Base-by-base conservation (phyloP, 371 early-diverging fungal genomes). In the Apophysomyces elegans region DNA sequence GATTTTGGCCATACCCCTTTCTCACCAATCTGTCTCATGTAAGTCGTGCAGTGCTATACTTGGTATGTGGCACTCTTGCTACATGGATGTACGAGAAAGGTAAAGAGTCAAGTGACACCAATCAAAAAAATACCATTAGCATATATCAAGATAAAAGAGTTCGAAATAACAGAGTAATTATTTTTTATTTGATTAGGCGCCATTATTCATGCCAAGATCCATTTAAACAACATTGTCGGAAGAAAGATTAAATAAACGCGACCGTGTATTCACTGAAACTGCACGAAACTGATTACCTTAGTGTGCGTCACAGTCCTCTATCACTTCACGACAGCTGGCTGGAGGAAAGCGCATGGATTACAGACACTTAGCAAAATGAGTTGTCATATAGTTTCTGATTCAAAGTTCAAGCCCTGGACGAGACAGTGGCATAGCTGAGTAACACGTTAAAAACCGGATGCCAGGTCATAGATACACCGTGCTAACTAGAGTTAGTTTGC, bases 1-100 rank as follows among this genome's bases (percentile, higher is more conserved):
- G 67, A 8, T 70, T 68, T 46, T 74, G 69, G 66, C 63, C 64
- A 1, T 74, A 74, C 36, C 75, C 75, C 0, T 70, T 74, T 64
- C 45, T 74, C 16, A 66, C 61, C 8, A 61, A 68, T 14, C 57
- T 74, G 44, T 58, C 68, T 18, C 37, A 47, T 8, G 37, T 54
- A 5, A 59, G 62, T 32, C 68, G 75, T 21, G 39, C 54, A 7
- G 58, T 54, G 1, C 66, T 71, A 46, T 71, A 64, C 59, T 61
- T 68, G 56, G 59, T 37, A n/a, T 65, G 75, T 36, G 75, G 66
- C 11, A 66, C 59, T 6, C 18, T 69, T 5, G 70, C 71, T 37
- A 45, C 56, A 16, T 36, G 26, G 18, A 66, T 74, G 68, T 74
- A 74, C 59, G 69, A 74, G 54, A 41, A 54, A 46, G 75, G 75